Percentiles rank a stretch among this genome's conserved stretches.
phyloP scores from a whole-genome alignment of 345 rosid genomes.

The Fremontodendron californicum region DNA sequence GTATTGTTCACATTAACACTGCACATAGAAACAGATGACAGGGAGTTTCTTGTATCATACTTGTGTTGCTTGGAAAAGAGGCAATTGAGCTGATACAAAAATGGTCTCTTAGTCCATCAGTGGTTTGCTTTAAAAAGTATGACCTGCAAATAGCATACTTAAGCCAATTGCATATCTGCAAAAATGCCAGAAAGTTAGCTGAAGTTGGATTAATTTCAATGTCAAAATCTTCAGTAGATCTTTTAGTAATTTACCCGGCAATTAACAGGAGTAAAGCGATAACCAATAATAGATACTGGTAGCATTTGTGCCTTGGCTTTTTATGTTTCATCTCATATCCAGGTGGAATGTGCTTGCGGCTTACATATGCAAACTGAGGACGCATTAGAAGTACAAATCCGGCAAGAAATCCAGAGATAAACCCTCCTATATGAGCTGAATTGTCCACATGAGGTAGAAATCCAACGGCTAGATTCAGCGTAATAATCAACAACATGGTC shows the following conservation, averaged over 20 bases:
- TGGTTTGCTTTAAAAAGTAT: not conserved
- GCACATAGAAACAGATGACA: not conserved
- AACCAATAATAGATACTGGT: conserved; percentile 55
- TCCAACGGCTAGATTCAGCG: conserved; percentile 70
- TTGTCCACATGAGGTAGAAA: conserved; percentile 76
- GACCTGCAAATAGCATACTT: conserved; percentile 37
- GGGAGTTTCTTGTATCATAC: not conserved
- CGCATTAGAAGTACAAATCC: conserved; percentile 81
- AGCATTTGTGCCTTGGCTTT: conserved; percentile 61
- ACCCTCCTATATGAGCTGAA: conserved; percentile 93
- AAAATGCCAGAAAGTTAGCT: conserved; percentile 1
- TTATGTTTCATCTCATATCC: conserved; percentile 54
- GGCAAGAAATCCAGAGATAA: conserved; percentile 64
- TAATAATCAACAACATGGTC: conserved; percentile 53
- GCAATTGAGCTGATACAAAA: not conserved
- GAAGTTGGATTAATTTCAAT: not conserved
- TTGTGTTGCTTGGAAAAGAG: not conserved
- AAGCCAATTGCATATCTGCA: conserved; percentile 53
- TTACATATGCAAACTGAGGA: conserved; percentile 82
- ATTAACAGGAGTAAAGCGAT: conserved; percentile 44
- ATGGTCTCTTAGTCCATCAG: not conserved
- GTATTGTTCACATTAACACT: not conserved
- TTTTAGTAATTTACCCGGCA: conserved; percentile 48
- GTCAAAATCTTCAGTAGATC: not conserved
- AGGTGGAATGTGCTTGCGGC: conserved; percentile 50